phyloP scores from a whole-genome alignment of 2,329 filamentous ascomycete genomes.

The Fusarium humuli region DNA sequence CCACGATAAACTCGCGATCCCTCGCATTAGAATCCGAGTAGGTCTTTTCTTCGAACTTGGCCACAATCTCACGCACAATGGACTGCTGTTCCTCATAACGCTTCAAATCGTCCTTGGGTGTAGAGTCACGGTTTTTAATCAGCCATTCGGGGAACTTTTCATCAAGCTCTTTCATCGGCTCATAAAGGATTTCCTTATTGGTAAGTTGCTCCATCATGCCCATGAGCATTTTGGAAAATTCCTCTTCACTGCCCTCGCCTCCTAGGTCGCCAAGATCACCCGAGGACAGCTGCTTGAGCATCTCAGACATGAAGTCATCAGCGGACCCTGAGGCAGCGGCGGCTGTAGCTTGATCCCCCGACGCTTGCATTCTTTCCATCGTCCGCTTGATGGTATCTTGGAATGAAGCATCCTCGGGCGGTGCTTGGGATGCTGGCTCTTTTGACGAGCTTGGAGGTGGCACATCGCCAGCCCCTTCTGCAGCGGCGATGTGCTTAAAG shows the following conservation, averaged over 20 bases:
- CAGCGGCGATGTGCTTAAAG: conserved; percentile 76
- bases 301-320: conserved; percentile 89
- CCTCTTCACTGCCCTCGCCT: conserved; percentile 76
- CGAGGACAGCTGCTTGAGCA: conserved; percentile 82
- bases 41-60: conserved; percentile 82
- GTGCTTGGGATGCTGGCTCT: conserved; percentile 51
- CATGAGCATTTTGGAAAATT: conserved; percentile 94
- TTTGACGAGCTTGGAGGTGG: conserved; percentile 41
- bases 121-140: conserved; percentile 76
- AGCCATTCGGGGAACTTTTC: conserved; percentile 95
- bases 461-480: conserved; percentile 52
- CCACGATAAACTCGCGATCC: conserved; percentile 92
- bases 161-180: conserved; percentile 97
- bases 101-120: conserved; percentile 77
- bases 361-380: conserved; percentile 95
- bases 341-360: conserved; percentile 85
- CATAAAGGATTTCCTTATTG: conserved; percentile 97
- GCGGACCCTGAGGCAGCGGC: conserved; percentile 74
- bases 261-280: conserved; percentile 69
- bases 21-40: conserved; percentile 85
- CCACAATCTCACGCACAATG: conserved; percentile 87
- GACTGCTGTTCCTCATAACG: conserved; percentile 84
- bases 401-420: conserved; percentile 73
- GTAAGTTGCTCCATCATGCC: conserved; percentile 99
- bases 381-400: conserved; percentile 93